Percentiles rank a stretch among this genome's conserved stretches.
Conservation (phyloP, 371 early-diverging fungal species). For the Phascolomyces articulosus region DNA sequence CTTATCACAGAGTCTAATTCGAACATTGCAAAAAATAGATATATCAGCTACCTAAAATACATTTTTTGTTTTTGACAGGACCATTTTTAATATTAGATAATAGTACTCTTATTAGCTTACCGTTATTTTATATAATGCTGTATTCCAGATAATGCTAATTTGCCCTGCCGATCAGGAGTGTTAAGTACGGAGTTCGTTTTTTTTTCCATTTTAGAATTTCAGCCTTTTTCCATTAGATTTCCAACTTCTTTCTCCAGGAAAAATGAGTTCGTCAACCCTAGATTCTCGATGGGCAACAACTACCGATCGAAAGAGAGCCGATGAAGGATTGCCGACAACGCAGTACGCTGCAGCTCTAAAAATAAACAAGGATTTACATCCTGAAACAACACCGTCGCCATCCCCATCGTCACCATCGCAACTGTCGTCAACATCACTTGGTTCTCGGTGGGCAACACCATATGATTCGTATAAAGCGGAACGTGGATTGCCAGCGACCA, state of each 20-base stretch:
- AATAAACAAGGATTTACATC: not conserved
- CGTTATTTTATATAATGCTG: too few relatives aligned
- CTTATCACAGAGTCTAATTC: too few relatives aligned
- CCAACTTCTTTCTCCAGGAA: too few relatives aligned
- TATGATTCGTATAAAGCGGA: conserved; percentile 1
- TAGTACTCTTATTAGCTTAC: too few relatives aligned
- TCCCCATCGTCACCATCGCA: not conserved
- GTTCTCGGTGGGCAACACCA: conserved; percentile 1
- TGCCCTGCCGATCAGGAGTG: too few relatives aligned
- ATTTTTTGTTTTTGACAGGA: too few relatives aligned
- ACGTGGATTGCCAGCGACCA: not conserved
- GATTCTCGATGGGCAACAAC: conserved; percentile 13
- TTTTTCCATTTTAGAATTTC: not conserved
- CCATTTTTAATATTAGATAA: too few relatives aligned
- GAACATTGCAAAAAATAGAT: too few relatives aligned
- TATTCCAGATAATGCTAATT: too few relatives aligned
- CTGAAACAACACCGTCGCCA: not conserved
- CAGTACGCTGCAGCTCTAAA: not conserved
- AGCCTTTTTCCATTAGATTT: not conserved
- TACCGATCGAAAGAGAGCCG: conserved; percentile 3
- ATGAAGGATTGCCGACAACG: not conserved
- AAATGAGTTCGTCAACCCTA: conserved; percentile 5
- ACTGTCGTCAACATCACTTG: not conserved
- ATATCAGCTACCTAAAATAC: too few relatives aligned
- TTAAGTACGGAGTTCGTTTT: too few relatives aligned